Percentiles rank a stretch among this genome's conserved stretches.
Conservation (phyloP, 345 rosid species). For the Capsella bursapastoris region DNA sequence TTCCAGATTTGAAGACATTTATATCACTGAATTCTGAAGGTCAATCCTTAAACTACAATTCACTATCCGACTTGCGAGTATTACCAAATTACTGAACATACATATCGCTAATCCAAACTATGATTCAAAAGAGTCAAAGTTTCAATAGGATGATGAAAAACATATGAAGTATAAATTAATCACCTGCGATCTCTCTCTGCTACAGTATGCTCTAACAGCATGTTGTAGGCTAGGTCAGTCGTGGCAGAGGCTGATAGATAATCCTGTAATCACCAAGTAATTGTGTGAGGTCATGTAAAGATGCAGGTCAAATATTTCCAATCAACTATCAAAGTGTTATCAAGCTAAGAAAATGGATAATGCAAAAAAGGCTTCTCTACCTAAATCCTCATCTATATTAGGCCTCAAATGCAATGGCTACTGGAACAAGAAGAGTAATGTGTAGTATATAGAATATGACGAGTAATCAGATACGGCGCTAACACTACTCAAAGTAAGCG, state of each 20-base stretch:
- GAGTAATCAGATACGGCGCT: neutral
- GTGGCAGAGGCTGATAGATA: slow-evolving; percentile 82
- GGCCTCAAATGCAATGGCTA: slow-evolving; percentile 6
- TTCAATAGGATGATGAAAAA: neutral
- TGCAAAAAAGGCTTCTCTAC: slow-evolving; percentile 11
- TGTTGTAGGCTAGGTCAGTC: slow-evolving; percentile 80
- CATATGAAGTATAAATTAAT: slow-evolving; percentile 7
- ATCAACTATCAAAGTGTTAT: slow-evolving; percentile 16
- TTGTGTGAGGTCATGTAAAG: slow-evolving; percentile 14
- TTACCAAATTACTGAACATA: neutral
- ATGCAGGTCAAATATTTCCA: neutral
- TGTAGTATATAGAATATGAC: neutral
- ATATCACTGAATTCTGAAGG: slow-evolving; percentile 21
- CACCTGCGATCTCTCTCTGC: slow-evolving; percentile 99
- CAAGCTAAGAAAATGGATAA: slow-evolving; percentile 15
- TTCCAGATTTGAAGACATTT: neutral
- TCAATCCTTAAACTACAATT: neutral
- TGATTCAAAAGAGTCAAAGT: slow-evolving; percentile 11
- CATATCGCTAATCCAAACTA: slow-evolving; percentile 11
- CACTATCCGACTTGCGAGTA: slow-evolving; percentile 11
- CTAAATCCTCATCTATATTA: slow-evolving; percentile 11
- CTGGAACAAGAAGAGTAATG: slow-evolving; percentile 14
- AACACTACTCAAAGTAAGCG: slow-evolving; percentile 7
- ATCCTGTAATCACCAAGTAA: slow-evolving; percentile 62
- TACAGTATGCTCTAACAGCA: slow-evolving; percentile 86